phyloP scores from a whole-genome alignment of 1,284 basidiomycete species.

The Tilletia setariae region DNA sequence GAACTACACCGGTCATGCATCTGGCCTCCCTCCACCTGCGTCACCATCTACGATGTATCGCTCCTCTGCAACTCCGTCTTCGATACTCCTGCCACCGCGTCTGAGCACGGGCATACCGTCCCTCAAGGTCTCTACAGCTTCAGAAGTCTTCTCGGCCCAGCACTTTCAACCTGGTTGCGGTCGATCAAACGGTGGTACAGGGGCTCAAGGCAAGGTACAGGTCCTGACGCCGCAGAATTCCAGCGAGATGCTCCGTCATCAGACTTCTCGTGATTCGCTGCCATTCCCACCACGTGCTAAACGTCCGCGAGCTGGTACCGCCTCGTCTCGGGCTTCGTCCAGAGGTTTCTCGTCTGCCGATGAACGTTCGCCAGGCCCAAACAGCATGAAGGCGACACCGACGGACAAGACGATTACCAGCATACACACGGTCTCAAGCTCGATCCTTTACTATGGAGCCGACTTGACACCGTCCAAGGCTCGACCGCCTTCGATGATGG shows the following conservation, averaged over 20 bases:
- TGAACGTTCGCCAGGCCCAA: neutral
- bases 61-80: conserved; percentile 9
- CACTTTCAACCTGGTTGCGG: neutral
- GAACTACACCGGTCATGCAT: neutral
- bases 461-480: conserved; percentile 2
- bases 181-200: neutral
- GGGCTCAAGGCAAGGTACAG: neutral
- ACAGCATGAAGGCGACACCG: neutral
- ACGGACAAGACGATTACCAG: conserved; percentile 12
- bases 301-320: neutral
- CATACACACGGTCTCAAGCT: neutral
- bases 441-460: conserved; percentile 3
- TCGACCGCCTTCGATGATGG: conserved; percentile 11
- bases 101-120: neutral
- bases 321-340: neutral
- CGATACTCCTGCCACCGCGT: neutral
- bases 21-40: neutral
- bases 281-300: neutral
- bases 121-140: conserved; percentile 10
- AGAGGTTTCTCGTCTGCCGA: neutral
- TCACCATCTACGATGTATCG: neutral
- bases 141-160: neutral
- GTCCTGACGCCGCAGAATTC: neutral
- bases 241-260: neutral
- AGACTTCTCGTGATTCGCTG: conserved; percentile 1